A percentile compares a stretch with the other conserved stretches of the same genome.
These are phyloP conservation scores for Ambrosia trifida DNA, from an alignment of 129 eudicot species.

Conservation along the genomic window DNA sequence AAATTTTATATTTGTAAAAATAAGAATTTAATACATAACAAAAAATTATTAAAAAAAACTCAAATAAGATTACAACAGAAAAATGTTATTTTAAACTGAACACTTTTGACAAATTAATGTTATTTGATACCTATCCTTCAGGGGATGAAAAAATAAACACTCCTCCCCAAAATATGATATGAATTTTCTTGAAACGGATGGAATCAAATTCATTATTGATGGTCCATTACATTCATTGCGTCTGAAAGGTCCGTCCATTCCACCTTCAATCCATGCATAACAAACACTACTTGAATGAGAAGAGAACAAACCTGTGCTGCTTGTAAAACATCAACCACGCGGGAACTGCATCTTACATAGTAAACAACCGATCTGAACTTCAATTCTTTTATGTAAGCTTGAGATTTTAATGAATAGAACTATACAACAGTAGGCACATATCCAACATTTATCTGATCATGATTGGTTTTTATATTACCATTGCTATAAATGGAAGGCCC, in stretches of 20 bases:
- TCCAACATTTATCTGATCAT: constrained; percentile 42
- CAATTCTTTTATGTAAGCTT: constrained; percentile 62
- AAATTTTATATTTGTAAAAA: not conserved
- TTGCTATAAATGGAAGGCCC: constrained; percentile 28
- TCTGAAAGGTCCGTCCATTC: no score
- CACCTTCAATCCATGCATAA: not conserved
- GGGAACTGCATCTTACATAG: constrained; percentile 82
- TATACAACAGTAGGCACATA: constrained; percentile 66
- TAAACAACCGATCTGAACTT: constrained; percentile 77
- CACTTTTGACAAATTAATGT: not conserved
- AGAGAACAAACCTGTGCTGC: constrained; percentile 67
- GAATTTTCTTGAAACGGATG: not conserved
- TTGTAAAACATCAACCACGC: constrained; percentile 75
- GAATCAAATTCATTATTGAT: not conserved
- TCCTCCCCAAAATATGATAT: not conserved
- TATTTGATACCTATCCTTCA: not conserved
- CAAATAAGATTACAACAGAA: not conserved
- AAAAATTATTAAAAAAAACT: not conserved
- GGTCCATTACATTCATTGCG: not conserved
- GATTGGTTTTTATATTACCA: constrained; percentile 43
- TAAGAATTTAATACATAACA: not conserved
- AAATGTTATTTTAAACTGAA: not conserved
- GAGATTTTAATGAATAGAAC: constrained; percentile 83
- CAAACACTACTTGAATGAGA: constrained; percentile 1
- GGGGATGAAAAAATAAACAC: not conserved